Percentiles rank a stretch among this genome's conserved stretches.
phyloP scores from a whole-genome alignment of 345 rosid genomes.

The Raphanus raphanistrum region DNA sequence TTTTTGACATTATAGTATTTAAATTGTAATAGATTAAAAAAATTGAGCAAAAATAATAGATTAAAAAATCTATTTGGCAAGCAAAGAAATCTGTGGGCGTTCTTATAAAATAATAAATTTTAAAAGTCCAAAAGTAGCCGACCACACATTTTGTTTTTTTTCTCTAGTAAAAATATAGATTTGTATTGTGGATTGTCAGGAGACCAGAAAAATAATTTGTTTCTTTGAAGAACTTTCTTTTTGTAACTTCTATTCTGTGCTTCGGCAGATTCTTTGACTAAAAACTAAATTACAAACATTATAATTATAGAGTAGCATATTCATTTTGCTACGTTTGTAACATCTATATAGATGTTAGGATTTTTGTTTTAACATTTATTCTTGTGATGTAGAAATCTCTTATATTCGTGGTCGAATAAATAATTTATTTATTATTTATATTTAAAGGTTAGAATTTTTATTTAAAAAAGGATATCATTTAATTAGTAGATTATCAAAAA shows the following conservation, averaged over 20 bases:
- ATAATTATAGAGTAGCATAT: neutral
- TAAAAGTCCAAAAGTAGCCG: neutral
- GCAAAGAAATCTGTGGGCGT: constrained; percentile 3
- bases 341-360: neutral
- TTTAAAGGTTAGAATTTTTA: neutral
- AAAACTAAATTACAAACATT: neutral
- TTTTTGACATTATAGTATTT: constrained; percentile 12
- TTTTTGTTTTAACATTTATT: neutral
- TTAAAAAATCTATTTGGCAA: neutral
- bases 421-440: too few species aligned
- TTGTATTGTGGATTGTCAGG: neutral
- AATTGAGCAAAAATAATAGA: too few species aligned
- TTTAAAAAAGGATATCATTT: neutral
- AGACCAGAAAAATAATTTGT: neutral
- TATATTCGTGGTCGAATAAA: neutral
- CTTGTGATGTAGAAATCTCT: neutral
- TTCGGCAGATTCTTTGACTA: neutral
- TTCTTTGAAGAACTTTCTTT: neutral
- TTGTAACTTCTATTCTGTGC: neutral
- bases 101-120: neutral
- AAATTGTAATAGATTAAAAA: neutral
- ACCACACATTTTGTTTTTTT: neutral
- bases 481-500: too few species aligned
- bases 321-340: neutral
- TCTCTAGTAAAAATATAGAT: neutral